Base-by-base conservation (phyloP, 345 rosid species). In the Camelina laxa region DNA sequence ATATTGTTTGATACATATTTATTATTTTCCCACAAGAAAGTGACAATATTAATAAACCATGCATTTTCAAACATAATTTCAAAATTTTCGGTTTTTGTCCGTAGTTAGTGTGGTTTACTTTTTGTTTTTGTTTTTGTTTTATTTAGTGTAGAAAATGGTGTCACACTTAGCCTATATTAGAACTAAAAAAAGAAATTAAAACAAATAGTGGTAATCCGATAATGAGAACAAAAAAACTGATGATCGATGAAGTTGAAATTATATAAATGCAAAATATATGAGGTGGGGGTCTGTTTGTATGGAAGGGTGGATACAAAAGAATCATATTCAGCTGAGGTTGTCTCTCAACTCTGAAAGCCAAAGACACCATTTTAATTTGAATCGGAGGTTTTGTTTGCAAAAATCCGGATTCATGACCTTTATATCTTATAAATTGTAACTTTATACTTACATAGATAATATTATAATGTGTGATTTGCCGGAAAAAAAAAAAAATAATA, bases 211-310 rank as follows among this genome's bases (percentile, higher is more conserved):
- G 47, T 47, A 35, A 38, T 33, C 39, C 16, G 30, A 58, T 16
- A 50, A 31, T 19, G 14, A 48, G 7, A 58, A 16, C n/a, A 33
- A 16, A n/a, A n/a, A n/a, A n/a, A n/a, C n/a, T n/a, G n/a, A 11
- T 42, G 3, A 54, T 14, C 35, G 56, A 73, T 36, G 66, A 31
- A 36, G 20, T 38, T 38, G 60, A 45, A 47, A 47, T 36, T 22
- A 22, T 27, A 74, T 67, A 67, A 51, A 75, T 68, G 74, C 62
- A 54, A 69, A 55, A 27, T 62, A 63, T 63, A 70, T 70, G 58
- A 65, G 67, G 75, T 77, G 80, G 90, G 90, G 90, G 74, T 75
- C 85, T 67, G 49, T 30, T 61, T 82, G 88, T 63, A 74, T 67
- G 77, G 81, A 49, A 44, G 71, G 65, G 49, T 69, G 86, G 82